Evolutionary conservation across 75 land plant genomes (phyloP).

Genomic region (Cryptomeria japonica): DNA sequence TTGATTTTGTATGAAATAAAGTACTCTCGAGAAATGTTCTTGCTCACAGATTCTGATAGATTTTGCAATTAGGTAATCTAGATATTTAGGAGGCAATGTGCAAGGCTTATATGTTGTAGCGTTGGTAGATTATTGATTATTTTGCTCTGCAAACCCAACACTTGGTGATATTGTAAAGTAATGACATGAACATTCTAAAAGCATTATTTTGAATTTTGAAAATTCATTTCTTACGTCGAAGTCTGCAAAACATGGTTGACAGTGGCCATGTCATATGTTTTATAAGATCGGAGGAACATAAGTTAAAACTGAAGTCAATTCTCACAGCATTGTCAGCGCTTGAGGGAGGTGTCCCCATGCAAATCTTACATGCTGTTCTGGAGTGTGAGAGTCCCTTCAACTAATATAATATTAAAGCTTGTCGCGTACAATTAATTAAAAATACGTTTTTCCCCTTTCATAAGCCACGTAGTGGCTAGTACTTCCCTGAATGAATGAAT

Average conservation of each 20-base stretch:
- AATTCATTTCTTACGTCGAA: neutral
- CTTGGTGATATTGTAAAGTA: neutral
- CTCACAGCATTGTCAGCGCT: neutral
- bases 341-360: too few species aligned
- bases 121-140: neutral
- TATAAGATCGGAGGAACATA: too few species aligned
- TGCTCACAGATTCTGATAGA: neutral
- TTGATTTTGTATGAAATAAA: neutral
- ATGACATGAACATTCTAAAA: neutral
- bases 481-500: too few species aligned
- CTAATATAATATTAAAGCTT: too few species aligned
- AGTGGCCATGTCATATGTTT: neutral
- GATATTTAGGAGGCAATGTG: neutral
- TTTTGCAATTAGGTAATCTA: neutral
- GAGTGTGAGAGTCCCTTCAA: too few species aligned
- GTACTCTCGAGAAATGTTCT: neutral
- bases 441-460: neutral
- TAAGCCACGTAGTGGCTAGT: too few species aligned
- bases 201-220: neutral
- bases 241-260: neutral
- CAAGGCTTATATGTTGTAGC: neutral
- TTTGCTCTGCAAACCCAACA: neutral
- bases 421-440: too few species aligned
- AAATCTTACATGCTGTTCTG: too few species aligned
- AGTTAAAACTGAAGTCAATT: neutral